These are phyloP conservation scores for Euphorbia corollata DNA, from an alignment of 441 rosid species.

Conservation along the genomic window DNA sequence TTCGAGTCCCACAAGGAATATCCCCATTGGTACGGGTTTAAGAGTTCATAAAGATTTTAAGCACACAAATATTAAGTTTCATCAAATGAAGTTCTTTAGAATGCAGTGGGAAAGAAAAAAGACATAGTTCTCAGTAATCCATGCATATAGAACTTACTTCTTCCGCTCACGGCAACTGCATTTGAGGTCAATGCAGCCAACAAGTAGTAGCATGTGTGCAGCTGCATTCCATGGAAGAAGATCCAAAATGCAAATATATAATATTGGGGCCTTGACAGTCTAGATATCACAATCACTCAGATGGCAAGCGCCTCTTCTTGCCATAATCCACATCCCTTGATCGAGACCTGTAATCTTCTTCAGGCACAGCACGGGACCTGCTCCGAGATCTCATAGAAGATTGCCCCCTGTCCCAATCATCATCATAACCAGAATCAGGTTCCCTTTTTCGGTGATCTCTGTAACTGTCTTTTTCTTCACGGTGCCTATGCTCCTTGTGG, in stretches of 20 bases:
- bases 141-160: slow-evolving; percentile 42
- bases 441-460: slow-evolving; percentile 65
- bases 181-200: slow-evolving; percentile 19
- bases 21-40: slow-evolving; percentile 26
- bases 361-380: slow-evolving; percentile 61
- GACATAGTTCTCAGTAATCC: slow-evolving; percentile 27
- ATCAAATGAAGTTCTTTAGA: slow-evolving; percentile 23
- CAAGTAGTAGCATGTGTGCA: slow-evolving; percentile 9
- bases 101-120: slow-evolving; percentile 26
- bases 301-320: slow-evolving; percentile 69
- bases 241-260: slow-evolving; percentile 13
- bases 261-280: slow-evolving; percentile 14
- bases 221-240: slow-evolving; percentile 21
- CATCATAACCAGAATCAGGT: slow-evolving; percentile 61
- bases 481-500: slow-evolving; percentile 54
- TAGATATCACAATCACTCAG: slow-evolving; percentile 32
- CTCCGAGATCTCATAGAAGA: slow-evolving; percentile 62
- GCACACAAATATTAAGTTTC: slow-evolving; percentile 31
- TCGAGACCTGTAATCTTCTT: slow-evolving; percentile 69
- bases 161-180: slow-evolving; percentile 29
- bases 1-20: slow-evolving; percentile 22
- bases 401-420: slow-evolving; percentile 74
- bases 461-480: slow-evolving; percentile 66
- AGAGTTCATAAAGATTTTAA: slow-evolving; percentile 23
- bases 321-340: slow-evolving; percentile 89